phyloP scores from a whole-genome alignment of 495 filamentous ascomycete genomes.

The Staphylotrichum longicolle region DNA sequence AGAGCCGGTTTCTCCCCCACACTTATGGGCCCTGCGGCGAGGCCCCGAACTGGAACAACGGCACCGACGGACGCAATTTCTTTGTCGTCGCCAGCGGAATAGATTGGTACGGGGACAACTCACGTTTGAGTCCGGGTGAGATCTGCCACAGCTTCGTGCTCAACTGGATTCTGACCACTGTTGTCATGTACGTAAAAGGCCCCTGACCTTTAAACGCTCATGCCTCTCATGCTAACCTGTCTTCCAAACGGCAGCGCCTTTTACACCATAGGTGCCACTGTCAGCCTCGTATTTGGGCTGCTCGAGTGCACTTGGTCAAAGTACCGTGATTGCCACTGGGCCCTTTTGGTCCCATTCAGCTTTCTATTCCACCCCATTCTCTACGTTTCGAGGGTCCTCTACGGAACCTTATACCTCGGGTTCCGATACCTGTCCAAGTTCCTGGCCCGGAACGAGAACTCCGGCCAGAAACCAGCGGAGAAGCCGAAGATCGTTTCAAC shows the following conservation, averaged over 20 bases:
- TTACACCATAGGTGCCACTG: background rate
- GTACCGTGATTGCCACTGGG: background rate
- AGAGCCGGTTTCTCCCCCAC: slow-evolving; percentile 3
- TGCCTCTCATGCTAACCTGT: background rate
- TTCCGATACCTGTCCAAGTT: slow-evolving; percentile 4
- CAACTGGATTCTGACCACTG: background rate
- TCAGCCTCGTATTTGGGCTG: background rate
- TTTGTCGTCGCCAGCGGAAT: slow-evolving; percentile 3
- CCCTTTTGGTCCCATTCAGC: no score
- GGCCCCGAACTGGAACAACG: slow-evolving; percentile 14
- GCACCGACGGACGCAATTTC: slow-evolving; percentile 15
- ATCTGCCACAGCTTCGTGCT: background rate
- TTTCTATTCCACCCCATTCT: no score
- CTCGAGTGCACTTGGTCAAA: background rate
- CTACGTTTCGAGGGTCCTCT: background rate
- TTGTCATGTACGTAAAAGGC: background rate
- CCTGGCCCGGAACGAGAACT: background rate
- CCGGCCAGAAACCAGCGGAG: background rate
- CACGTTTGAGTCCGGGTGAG: background rate
- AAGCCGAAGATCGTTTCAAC: background rate
- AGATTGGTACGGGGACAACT: background rate
- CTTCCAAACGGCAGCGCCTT: background rate
- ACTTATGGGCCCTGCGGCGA: background rate
- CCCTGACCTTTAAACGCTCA: no score
- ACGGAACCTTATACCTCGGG: background rate